A percentile compares a stretch with the other conserved stretches of the same genome.
phyloP scores from a whole-genome alignment of 2,329 filamentous ascomycete genomes.

The Graphilbum sp. region DNA sequence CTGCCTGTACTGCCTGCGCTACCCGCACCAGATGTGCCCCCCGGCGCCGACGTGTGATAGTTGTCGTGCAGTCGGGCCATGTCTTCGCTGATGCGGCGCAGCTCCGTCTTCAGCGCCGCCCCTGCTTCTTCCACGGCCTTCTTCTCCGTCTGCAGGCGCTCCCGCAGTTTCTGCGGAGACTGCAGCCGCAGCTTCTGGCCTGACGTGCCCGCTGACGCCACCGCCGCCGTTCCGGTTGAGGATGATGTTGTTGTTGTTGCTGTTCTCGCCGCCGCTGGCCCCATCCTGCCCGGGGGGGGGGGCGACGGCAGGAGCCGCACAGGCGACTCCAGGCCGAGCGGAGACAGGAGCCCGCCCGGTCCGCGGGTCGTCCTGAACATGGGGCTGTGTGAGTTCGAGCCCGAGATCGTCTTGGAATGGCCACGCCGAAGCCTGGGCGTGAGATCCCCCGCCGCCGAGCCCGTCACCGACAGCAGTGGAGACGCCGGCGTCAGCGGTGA shows the following conservation, averaged over 20 bases:
- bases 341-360: conserved; percentile 6
- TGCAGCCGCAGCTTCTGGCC: conserved; percentile 48
- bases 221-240: too few relatives aligned
- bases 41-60: too few relatives aligned
- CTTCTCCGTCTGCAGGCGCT: conserved; percentile 72
- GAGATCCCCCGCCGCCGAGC: neutral
- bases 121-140: conserved; percentile 56
- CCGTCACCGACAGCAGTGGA: neutral
- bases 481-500: conserved; percentile 4
- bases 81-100: conserved; percentile 68
- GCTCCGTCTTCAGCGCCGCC: conserved; percentile 52
- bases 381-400: conserved; percentile 31
- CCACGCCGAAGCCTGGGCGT: conserved; percentile 17
- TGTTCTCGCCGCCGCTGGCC: neutral
- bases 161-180: conserved; percentile 59
- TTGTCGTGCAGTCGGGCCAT: conserved; percentile 43
- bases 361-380: conserved; percentile 27
- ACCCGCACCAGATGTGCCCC: too few relatives aligned
- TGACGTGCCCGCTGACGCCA: neutral
- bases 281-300: conserved; percentile 18
- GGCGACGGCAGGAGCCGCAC: conserved; percentile 13
- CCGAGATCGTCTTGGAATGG: conserved; percentile 34
- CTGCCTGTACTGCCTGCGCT: too few relatives aligned
- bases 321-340: conserved; percentile 10
- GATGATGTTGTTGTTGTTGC: too few relatives aligned